Evolutionary conservation across 345 rosid species (phyloP).

Genomic region (Euclidium syriacum): DNA sequence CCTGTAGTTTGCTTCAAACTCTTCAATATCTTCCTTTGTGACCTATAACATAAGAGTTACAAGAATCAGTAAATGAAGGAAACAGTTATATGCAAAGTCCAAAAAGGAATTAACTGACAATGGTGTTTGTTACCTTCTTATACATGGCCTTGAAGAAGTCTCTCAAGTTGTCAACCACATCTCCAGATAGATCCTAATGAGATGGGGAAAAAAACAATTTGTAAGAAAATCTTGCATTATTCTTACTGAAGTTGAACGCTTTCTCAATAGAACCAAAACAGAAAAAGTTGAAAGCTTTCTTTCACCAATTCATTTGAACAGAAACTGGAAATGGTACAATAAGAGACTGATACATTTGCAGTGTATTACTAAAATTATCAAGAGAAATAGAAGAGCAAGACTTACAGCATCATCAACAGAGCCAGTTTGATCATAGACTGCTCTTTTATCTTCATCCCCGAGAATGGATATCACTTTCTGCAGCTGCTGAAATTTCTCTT

Average conservation of each 20-base stretch:
- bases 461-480: slow-evolving; percentile 89
- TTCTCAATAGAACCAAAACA: not conserved
- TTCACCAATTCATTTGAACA: not conserved
- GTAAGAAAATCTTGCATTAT: not conserved
- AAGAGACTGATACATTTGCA: slow-evolving; percentile 3
- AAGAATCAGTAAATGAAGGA: not conserved
- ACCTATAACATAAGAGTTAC: slow-evolving; percentile 35
- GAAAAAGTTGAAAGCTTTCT: not conserved
- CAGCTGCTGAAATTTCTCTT: slow-evolving; percentile 91
- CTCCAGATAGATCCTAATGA: slow-evolving; percentile 80
- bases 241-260: not conserved
- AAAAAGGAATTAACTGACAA: not conserved
- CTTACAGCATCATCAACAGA: slow-evolving; percentile 88
- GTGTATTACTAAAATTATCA: not conserved
- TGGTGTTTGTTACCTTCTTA: slow-evolving; percentile 52
- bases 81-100: not conserved
- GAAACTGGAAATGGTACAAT: not conserved
- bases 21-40: slow-evolving; percentile 82
- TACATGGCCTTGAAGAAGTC: slow-evolving; percentile 62
- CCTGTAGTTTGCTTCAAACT: slow-evolving; percentile 81
- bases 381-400: slow-evolving; percentile 1
- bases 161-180: slow-evolving; percentile 64
- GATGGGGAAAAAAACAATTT: not conserved
- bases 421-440: slow-evolving; percentile 83
- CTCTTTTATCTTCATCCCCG: slow-evolving; percentile 84